Conservation (phyloP, 805 yeast species). For the Candida fluviatilis region DNA sequence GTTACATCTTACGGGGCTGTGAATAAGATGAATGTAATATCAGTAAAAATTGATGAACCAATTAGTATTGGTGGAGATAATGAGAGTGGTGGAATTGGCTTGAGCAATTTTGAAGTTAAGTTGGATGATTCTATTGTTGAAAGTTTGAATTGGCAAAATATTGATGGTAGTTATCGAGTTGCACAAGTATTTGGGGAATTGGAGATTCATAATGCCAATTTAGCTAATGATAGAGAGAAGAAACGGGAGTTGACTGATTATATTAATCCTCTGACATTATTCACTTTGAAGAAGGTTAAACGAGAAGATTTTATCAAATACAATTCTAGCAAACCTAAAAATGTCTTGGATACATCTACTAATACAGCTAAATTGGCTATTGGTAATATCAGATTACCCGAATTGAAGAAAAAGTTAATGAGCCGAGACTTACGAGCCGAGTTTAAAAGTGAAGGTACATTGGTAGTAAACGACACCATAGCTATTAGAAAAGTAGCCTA, state of each 20-base stretch:
- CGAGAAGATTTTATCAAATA: slow-evolving; percentile 12
- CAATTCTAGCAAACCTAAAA: slow-evolving; percentile 2
- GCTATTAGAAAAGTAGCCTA: slow-evolving; percentile 64
- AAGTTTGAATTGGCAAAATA: slow-evolving; percentile 76
- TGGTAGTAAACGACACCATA: slow-evolving; percentile 76
- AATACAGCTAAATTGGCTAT: slow-evolving; percentile 54
- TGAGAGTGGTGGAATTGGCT: slow-evolving; percentile 23
- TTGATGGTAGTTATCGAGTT: slow-evolving; percentile 75
- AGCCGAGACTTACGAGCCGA: slow-evolving; percentile 69
- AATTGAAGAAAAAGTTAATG: slow-evolving; percentile 61
- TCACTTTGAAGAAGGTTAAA: slow-evolving; percentile 24
- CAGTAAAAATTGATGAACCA: slow-evolving; percentile 33
- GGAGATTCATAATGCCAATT: slow-evolving; percentile 25
- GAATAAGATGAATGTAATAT: slow-evolving; percentile 25
- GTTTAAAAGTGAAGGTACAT: slow-evolving; percentile 87
- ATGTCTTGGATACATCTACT: slow-evolving; percentile 3
- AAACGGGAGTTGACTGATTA: slow-evolving; percentile 18
- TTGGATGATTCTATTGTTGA: slow-evolving; percentile 61
- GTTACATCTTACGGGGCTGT: slow-evolving; percentile 8
- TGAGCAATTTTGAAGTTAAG: slow-evolving; percentile 52
- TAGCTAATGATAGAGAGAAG: slow-evolving; percentile 9
- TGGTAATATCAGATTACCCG: slow-evolving; percentile 85
- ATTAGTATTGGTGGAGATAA: slow-evolving; percentile 51
- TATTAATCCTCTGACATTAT: slow-evolving; percentile 27
- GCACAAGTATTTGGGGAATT: slow-evolving; percentile 78